phyloP scores from a whole-genome alignment of 257 asterid species.

The Primulina eburnea region DNA sequence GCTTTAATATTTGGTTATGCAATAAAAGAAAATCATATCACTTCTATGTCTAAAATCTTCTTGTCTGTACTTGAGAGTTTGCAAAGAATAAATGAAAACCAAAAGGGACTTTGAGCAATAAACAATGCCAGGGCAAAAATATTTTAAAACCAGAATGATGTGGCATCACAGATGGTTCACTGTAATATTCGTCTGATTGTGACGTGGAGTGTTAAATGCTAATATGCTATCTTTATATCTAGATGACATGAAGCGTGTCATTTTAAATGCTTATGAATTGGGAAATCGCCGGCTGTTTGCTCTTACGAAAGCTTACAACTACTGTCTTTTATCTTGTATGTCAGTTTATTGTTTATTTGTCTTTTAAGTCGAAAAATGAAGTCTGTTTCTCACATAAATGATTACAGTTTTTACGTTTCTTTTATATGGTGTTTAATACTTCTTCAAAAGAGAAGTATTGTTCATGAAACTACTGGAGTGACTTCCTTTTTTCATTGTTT shows the following conservation, averaged over 20 bases:
- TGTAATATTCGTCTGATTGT: conserved; percentile 1
- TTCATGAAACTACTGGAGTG: background rate
- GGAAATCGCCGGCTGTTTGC: conserved; percentile 7
- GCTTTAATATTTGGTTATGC: conserved; percentile 10
- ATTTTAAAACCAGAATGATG: background rate
- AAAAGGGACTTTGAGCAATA: background rate
- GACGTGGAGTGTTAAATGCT: background rate
- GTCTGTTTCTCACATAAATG: background rate
- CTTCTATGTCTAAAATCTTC: conserved; percentile 8
- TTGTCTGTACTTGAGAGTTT: background rate
- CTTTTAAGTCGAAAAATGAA: background rate
- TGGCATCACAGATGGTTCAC: background rate
- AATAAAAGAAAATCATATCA: conserved; percentile 1
- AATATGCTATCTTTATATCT: background rate
- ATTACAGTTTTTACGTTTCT: background rate
- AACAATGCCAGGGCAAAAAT: background rate
- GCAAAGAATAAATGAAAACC: background rate
- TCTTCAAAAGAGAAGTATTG: background rate
- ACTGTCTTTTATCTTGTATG: background rate
- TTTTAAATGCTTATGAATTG: conserved; percentile 16
- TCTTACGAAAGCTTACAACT: background rate
- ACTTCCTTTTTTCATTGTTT: background rate
- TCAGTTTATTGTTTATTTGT: background rate
- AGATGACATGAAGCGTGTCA: background rate
- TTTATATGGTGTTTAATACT: background rate